Base-by-base conservation (phyloP, 179 eudicot genomes). In the Nepenthes alata region DNA sequence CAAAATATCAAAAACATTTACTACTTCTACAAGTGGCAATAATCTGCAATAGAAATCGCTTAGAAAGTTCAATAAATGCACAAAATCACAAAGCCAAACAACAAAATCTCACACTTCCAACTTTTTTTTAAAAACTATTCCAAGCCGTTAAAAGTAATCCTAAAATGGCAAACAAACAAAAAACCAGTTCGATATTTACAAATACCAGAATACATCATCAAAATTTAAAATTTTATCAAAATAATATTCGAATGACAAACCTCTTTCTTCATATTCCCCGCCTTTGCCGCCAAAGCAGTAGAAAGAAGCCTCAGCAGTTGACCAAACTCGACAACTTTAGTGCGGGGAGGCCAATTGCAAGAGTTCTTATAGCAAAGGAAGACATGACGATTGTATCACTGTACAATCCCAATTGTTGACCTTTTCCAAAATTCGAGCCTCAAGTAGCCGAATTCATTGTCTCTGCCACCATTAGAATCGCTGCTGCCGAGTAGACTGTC, bases 291-390 rank as follows among this genome's bases (percentile, higher is more conserved):
- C 57, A 93, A 69, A 57, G 94, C 80, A 58, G 98, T 97, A 5
- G 97, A 82, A 9, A 93, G 87, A 37, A 93, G 83, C 74, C 98
- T 70, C 3, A 97, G 98, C 47, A 93, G 58, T 5, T 97, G 93
- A 87, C 89, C 98, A 65, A 93, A 93, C 72, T 93, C 98, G 13
- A 97, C 95, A 35, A 97, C 98, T 66, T 93, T 90, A 57, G 89
- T 89, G 11, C 97, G 74, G 2, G 93, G 85, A 5, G 98, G 98
- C 98, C 98, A 93, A 56, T 80, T 91, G 5, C 65, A 71, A 63
- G 98, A 97, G 70, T 83, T 85, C 71, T 93, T 93, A 53, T 93
- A 93, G 59, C 98, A 93, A 2, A 93, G 78, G 55, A 93, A 93
- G 14, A 93, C 88, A 72, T 93, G 98, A 11, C 98, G 83, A 41